Evolutionary conservation across 2,329 filamentous ascomycete species (phyloP), one percentile per base, ranked within the genome.

Genomic region (Didymella glomerata): DNA sequence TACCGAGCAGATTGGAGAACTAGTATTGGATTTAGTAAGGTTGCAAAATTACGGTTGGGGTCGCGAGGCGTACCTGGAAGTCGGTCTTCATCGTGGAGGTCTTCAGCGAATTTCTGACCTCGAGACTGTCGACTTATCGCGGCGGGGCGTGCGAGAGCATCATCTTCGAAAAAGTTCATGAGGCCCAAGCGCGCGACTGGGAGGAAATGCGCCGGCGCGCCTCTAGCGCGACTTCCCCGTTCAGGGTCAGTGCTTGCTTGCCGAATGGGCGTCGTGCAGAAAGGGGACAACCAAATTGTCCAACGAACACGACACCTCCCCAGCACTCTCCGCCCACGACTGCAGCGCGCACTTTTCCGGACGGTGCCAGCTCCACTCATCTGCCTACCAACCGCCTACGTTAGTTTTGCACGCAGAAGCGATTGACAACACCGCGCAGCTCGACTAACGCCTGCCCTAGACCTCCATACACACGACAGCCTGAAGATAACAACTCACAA

Each of bases 1-100:
- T 99, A 76, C 95, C 96, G 74, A 99, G 87, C 77, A 99, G 86
- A 81, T 98, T 99, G 77, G 94, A 97, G 82, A 99, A 99, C 93
- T 97, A 73, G 2, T n/a, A n/a, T 22, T n/a, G 14, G 9, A 9
- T 61, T 80, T 57, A 81, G 68, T 41, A 18, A 28, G 1, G 27
- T n/a, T 30, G 20, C n/a, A 20, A 38, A 9, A n/a, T 22, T 44
- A 57, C 18, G 48, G 40, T 36, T 5, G 18, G 44, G 54, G 78
- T 64, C 80, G 52, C 57, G 22, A 14, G 22, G 36, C 53, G 4
- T 28, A 96, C 94, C 88, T 95, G 96, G 80, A 98, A 99, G 81
- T 98, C 94, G 68, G 93, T 98, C 90, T 98, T 99, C 95, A 99
- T 99, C 61, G 64, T 84, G 62, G 9, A 48, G 56, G 40, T 50